These are phyloP conservation scores for Paracorniculantispora psalliotae DNA, from an alignment of 2,329 filamentous ascomycete species.

Conservation along the genomic window DNA sequence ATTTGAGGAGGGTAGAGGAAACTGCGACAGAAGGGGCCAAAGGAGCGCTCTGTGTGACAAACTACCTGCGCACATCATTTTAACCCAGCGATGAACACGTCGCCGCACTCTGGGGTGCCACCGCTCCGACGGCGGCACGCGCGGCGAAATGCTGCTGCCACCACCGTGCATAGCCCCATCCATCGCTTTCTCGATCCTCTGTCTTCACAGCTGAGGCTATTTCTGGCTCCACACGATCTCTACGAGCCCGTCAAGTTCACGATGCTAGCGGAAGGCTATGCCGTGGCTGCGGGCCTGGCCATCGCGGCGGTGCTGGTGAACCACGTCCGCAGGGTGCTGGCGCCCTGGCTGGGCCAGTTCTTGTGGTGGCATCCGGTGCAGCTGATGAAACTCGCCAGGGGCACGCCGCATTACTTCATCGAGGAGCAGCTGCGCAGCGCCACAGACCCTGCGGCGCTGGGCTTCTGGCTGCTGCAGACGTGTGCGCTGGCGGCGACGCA, in stretches of 20 bases:
- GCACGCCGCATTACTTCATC: conserved; percentile 32
- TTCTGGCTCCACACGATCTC: neutral
- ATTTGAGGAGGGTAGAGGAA: neutral
- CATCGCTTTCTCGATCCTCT: neutral
- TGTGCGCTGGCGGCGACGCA: conserved; percentile 3
- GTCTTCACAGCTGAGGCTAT: neutral
- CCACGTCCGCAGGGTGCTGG: conserved; percentile 33
- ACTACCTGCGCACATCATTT: neutral
- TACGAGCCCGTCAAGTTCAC: conserved; percentile 11
- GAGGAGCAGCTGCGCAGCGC: conserved; percentile 20
- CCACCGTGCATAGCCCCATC: neutral
- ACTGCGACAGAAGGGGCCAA: neutral
- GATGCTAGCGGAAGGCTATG: conserved; percentile 24
- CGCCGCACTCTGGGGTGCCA: neutral
- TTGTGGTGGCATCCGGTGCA: conserved; percentile 28
- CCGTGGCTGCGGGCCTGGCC: conserved; percentile 23
- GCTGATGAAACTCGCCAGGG: conserved; percentile 31
- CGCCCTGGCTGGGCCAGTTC: conserved; percentile 26
- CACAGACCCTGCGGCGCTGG: conserved; percentile 12
- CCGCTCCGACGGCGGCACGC: neutral
- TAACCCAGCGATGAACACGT: neutral
- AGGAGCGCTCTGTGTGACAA: neutral
- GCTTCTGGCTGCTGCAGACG: conserved; percentile 11
- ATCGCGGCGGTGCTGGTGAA: conserved; percentile 33
- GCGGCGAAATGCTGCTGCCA: neutral